A percentile compares a stretch with the other conserved stretches of the same genome.
Evolutionary conservation across 345 rosid species (phyloP).

Genomic region (Eucalyptus paniculata): DNA sequence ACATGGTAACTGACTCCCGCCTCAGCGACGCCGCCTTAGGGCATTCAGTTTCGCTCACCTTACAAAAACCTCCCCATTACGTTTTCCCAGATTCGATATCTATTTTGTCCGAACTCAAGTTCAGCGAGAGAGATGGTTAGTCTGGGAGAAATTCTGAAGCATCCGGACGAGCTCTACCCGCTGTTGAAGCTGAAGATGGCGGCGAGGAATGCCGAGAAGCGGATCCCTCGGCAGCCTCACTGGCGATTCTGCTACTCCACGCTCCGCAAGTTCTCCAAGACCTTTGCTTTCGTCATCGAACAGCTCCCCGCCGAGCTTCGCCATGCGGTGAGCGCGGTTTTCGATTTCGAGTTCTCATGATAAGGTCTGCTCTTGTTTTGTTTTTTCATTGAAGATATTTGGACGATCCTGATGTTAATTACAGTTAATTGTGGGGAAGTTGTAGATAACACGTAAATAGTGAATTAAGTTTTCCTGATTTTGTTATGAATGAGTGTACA

Average conservation of each 20-base stretch:
- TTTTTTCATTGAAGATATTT: no score
- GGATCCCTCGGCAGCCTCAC: slow-evolving; percentile 79
- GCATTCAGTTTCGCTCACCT: neutral
- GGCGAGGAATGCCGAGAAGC: slow-evolving; percentile 49
- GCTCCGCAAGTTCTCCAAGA: slow-evolving; percentile 78
- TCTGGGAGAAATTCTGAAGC: slow-evolving; percentile 42
- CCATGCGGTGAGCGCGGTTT: slow-evolving; percentile 43
- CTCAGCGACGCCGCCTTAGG: neutral
- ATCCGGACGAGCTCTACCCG: slow-evolving; percentile 71
- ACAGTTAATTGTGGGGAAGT: no score
- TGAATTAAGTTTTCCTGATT: no score
- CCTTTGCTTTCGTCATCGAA: slow-evolving; percentile 75
- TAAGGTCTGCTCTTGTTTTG: neutral
- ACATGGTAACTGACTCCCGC: no score
- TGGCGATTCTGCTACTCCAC: slow-evolving; percentile 82
- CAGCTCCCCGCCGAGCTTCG: slow-evolving; percentile 72
- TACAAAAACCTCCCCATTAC: neutral
- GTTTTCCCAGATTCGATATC: neutral
- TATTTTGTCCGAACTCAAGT: neutral
- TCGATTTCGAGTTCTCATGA: no score
- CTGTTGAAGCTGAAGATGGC: slow-evolving; percentile 32
- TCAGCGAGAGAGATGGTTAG: slow-evolving; percentile 35
- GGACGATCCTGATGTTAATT: neutral
- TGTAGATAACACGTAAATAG: no score
- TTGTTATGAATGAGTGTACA: no score